These are phyloP conservation scores for Wickerhamiella occidentalis DNA, from an alignment of 805 yeast genomes.

Conservation along the genomic window DNA sequence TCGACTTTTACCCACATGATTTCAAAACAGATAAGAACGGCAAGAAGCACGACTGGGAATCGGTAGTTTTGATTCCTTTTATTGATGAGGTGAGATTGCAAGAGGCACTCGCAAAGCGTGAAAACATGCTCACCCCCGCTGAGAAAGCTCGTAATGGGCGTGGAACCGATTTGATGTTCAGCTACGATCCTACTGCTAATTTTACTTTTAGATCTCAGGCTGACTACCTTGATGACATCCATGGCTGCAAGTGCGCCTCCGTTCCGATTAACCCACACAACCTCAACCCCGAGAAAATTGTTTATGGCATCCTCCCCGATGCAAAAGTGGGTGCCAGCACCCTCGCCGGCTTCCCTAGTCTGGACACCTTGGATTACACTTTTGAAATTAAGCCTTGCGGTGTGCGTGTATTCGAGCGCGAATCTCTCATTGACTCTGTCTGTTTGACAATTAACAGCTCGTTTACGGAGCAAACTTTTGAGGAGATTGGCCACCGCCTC, in stretches of 20 bases:
- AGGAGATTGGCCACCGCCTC: constrained; percentile 53
- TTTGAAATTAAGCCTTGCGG: constrained; percentile 45
- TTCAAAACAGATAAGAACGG: constrained; percentile 88
- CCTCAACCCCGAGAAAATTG: constrained; percentile 29
- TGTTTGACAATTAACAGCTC: constrained; percentile 49
- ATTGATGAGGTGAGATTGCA: constrained; percentile 72
- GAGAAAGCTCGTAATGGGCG: constrained; percentile 64
- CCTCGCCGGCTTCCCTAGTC: constrained; percentile 83
- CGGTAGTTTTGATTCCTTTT: constrained; percentile 83
- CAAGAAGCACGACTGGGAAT: constrained; percentile 95
- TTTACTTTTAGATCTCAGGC: constrained; percentile 64
- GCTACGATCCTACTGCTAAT: constrained; percentile 64
- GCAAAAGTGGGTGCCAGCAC: constrained; percentile 59
- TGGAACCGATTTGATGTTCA: constrained; percentile 58
- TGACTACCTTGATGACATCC: constrained; percentile 52
- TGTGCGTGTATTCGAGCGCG: constrained; percentile 69
- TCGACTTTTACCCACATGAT: constrained; percentile 79
- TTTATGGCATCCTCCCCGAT: constrained; percentile 46
- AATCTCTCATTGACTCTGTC: constrained; percentile 73
- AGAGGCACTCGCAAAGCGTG: constrained; percentile 58
- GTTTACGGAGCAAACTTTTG: constrained; percentile 31
- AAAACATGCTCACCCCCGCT: constrained; percentile 48
- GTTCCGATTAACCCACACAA: constrained; percentile 41
- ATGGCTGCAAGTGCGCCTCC: constrained; percentile 68
- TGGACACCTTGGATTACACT: constrained; percentile 54